phyloP scores from a whole-genome alignment of 495 filamentous ascomycete genomes.

The Oleoguttula mirabilis region DNA sequence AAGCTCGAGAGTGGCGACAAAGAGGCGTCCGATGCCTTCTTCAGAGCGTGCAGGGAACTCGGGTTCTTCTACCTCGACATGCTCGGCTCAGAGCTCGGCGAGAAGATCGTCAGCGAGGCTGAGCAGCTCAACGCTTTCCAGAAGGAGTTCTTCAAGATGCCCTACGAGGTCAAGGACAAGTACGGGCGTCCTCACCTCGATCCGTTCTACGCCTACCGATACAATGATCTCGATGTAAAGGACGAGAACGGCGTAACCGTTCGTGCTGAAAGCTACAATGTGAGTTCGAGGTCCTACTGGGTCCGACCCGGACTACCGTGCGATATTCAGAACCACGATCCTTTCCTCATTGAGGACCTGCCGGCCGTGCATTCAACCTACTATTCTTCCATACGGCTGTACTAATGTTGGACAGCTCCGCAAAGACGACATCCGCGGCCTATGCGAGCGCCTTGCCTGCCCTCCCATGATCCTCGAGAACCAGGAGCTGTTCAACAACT shows the following conservation, averaged over 20 bases:
- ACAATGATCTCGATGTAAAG: slow-evolving; percentile 29
- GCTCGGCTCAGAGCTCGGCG: slow-evolving; percentile 8
- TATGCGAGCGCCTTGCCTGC: slow-evolving; percentile 9
- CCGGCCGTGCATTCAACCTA: too few species aligned
- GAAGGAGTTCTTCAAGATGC: slow-evolving; percentile 11
- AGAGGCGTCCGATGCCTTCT: slow-evolving; percentile 32
- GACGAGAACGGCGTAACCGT: slow-evolving; percentile 44
- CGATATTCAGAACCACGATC: too few species aligned
- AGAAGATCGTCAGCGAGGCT: slow-evolving; percentile 11
- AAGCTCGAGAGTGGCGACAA: slow-evolving; percentile 36
- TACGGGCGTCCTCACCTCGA: slow-evolving; percentile 40
- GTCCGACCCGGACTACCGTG: too few species aligned
- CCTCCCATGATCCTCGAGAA: slow-evolving; percentile 5
- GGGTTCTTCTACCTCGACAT: slow-evolving; percentile 24
- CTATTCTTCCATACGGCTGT: too few species aligned
- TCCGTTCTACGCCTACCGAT: slow-evolving; percentile 52
- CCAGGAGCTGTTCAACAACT: slow-evolving; percentile 25
- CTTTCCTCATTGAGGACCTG: not conserved
- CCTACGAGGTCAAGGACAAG: slow-evolving; percentile 7
- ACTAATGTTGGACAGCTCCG: slow-evolving; percentile 7
- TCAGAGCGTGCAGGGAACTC: slow-evolving; percentile 10
- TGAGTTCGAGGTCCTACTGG: too few species aligned
- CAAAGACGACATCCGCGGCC: slow-evolving; percentile 18
- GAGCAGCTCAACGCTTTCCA: slow-evolving; percentile 12
- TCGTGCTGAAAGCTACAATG: slow-evolving; percentile 53